Percentiles rank a stretch among this genome's conserved stretches.
phyloP scores from a whole-genome alignment of 768 basidiomycete species.

The Steccherinum ochraceum region DNA sequence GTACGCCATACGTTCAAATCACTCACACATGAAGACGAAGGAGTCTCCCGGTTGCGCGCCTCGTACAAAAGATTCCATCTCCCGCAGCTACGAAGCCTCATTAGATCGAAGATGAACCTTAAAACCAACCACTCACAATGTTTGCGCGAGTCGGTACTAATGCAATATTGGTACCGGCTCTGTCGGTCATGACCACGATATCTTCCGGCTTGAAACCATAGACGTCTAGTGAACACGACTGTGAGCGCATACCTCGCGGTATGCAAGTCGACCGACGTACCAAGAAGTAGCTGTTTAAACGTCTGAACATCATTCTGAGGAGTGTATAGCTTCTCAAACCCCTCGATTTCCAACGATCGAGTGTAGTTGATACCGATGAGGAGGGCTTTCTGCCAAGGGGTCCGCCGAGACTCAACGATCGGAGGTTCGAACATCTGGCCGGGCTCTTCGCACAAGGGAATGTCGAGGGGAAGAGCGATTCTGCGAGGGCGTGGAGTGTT shows the following conservation, averaged over 20 bases:
- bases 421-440: no score
- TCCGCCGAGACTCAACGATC: no score
- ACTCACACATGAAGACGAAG: neutral
- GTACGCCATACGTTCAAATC: no score
- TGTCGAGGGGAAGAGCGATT: no score
- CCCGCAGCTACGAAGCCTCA: no score
- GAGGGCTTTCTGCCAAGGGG: neutral
- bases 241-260: no score
- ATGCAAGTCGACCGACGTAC: no score
- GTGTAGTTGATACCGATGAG: neutral
- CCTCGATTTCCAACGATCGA: neutral
- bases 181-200: neutral
- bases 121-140: neutral
- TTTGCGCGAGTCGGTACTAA: neutral
- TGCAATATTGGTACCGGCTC: neutral
- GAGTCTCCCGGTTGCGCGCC: neutral
- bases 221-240: no score
- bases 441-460: no score
- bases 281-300: neutral
- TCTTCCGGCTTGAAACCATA: neutral
- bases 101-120: no score
- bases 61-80: neutral
- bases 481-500: no score
- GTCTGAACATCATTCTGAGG: neutral
- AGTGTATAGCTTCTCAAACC: no score